phyloP scores from a whole-genome alignment of 2,329 filamentous ascomycete species.

The Laburnicola sp. region DNA sequence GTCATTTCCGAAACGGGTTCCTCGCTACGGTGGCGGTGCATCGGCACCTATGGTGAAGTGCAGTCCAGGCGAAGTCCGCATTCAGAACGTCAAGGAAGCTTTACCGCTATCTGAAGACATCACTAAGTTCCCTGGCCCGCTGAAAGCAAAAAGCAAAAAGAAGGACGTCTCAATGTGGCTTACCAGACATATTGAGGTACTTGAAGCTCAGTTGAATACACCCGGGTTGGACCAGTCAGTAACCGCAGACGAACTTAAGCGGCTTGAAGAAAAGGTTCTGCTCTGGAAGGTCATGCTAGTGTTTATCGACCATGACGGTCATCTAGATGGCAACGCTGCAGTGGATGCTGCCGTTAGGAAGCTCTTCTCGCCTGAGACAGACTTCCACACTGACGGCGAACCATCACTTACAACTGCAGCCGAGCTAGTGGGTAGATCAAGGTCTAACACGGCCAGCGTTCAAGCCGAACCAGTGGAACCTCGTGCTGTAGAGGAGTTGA shows the following conservation, averaged over 20 bases:
- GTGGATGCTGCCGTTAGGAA: constrained; percentile 76
- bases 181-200: constrained; percentile 68
- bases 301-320: constrained; percentile 84
- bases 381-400: constrained; percentile 24
- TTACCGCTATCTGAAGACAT: constrained; percentile 72
- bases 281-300: constrained; percentile 85
- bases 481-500: constrained; percentile 70
- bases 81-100: constrained; percentile 74
- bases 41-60: constrained; percentile 76
- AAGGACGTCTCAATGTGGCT: constrained; percentile 89
- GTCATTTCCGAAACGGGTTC: constrained; percentile 85
- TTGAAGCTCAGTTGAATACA: constrained; percentile 61
- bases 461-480: constrained; percentile 69
- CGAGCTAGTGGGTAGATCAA: constrained; percentile 42
- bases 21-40: constrained; percentile 78
- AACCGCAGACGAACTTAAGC: constrained; percentile 65
- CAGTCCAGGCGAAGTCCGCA: constrained; percentile 77
- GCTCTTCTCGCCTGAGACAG: constrained; percentile 66
- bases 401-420: constrained; percentile 37
- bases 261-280: constrained; percentile 75
- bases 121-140: constrained; percentile 83
- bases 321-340: constrained; percentile 70
- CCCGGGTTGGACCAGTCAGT: constrained; percentile 55
- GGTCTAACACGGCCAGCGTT: constrained; percentile 34
- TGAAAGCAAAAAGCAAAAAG: constrained; percentile 91